Percentiles rank a stretch among this genome's conserved stretches.
Conservation (phyloP, 495 filamentous ascomycete species). For the Podospora pseudoanserina region DNA sequence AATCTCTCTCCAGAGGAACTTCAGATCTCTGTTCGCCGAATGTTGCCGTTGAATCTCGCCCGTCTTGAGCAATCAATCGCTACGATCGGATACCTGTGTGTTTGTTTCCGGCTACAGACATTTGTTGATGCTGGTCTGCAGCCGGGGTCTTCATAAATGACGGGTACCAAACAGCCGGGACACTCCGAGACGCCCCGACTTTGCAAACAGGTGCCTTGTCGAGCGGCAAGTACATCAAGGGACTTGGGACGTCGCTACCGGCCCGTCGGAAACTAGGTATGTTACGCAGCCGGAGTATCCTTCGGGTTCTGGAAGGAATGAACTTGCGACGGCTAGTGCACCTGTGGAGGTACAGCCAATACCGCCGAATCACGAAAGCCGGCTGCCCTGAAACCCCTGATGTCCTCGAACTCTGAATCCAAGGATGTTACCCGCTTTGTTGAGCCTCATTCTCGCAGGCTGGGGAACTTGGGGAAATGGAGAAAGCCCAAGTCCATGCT, state of each 20-base stretch:
- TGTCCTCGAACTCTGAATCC: background rate
- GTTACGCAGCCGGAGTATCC: slow-evolving; percentile 21
- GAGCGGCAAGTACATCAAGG: background rate
- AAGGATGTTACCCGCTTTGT: background rate
- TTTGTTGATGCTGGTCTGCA: background rate
- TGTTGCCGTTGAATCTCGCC: background rate
- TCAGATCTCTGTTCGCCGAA: background rate
- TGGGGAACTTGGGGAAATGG: background rate
- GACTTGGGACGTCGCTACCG: slow-evolving; percentile 18
- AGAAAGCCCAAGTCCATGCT: background rate
- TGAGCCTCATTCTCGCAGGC: slow-evolving; percentile 1
- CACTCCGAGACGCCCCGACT: background rate
- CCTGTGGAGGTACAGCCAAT: background rate
- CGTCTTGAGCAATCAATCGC: background rate
- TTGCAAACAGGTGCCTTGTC: background rate
- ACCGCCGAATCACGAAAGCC: background rate
- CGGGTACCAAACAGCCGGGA: background rate
- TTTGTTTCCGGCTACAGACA: background rate
- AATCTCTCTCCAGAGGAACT: background rate
- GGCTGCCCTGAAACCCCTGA: background rate
- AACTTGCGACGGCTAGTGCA: slow-evolving; percentile 17
- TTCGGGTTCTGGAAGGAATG: slow-evolving; percentile 13
- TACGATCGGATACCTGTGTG: background rate
- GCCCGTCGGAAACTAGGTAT: slow-evolving; percentile 21
- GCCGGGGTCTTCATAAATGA: background rate